Conservation (phyloP, 2,329 filamentous ascomycete species). For the Scortechinia acanthostroma region DNA sequence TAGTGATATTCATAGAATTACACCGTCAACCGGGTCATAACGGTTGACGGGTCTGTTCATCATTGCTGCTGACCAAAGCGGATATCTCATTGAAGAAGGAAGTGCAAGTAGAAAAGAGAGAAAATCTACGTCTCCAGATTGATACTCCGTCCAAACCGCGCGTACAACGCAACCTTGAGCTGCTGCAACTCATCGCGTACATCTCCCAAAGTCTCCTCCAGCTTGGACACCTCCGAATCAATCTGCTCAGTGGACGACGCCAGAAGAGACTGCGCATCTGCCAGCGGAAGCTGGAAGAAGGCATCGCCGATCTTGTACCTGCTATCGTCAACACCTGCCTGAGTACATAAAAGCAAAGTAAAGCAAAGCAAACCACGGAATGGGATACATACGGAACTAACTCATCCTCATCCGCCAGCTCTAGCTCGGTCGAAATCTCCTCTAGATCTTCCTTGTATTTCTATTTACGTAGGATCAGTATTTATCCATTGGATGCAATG, state of each 20-base stretch:
- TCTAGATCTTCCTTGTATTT: slow-evolving; percentile 98
- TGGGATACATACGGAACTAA: slow-evolving; percentile 67
- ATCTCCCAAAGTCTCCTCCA: slow-evolving; percentile 71
- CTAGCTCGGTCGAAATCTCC: slow-evolving; percentile 82
- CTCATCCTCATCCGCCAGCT: slow-evolving; percentile 91
- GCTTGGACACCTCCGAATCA: slow-evolving; percentile 65
- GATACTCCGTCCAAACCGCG: slow-evolving; percentile 90
- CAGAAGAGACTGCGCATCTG: slow-evolving; percentile 82
- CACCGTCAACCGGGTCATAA: too few relatives aligned
- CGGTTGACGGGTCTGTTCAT: too few relatives aligned
- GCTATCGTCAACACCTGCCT: slow-evolving; percentile 5
- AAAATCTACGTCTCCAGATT: slow-evolving; percentile 75
- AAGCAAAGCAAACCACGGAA: neutral
- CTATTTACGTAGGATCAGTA: slow-evolving; percentile 41
- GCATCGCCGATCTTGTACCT: slow-evolving; percentile 97
- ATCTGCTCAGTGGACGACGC: slow-evolving; percentile 63
- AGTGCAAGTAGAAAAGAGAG: neutral
- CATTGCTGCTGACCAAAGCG: too few relatives aligned
- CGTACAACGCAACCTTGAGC: slow-evolving; percentile 87
- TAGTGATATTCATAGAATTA: too few relatives aligned
- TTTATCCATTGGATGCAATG: slow-evolving; percentile 7
- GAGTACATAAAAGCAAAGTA: neutral
- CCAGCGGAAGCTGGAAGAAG: slow-evolving; percentile 79
- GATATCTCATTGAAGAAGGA: too few relatives aligned
- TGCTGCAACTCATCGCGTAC: slow-evolving; percentile 81